Conservation (phyloP, 73 alveolate genomes). For the Paramecium bursaria region DNA sequence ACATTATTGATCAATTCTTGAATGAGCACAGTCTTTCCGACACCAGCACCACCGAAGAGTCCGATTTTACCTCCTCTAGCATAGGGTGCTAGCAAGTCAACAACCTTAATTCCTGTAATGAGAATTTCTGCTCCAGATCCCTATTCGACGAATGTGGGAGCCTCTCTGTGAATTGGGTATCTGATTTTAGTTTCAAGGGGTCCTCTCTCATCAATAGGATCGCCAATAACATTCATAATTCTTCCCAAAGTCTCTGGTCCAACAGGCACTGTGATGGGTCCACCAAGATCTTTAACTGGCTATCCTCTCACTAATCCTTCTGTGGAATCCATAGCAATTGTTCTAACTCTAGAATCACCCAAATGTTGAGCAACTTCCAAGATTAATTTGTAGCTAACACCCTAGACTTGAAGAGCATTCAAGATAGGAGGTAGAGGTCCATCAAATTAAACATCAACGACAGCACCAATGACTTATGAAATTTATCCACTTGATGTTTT, state of each 20-base stretch:
- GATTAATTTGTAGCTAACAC: conserved; percentile 86
- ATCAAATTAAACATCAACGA: conserved; percentile 97
- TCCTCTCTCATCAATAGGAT: conserved; percentile 97
- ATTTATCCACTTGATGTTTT: conserved; percentile 73
- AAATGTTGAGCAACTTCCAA: conserved; percentile 97
- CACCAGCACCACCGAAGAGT: conserved; percentile 99
- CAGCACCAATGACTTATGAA: conserved; percentile 98
- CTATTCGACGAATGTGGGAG: conserved; percentile 95
- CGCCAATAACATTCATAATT: conserved; percentile 96
- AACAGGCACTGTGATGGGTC: conserved; percentile 96
- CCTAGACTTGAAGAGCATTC: conserved; percentile 94
- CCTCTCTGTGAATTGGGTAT: conserved; percentile 95
- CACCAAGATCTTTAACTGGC: conserved; percentile 88
- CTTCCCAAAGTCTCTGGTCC: conserved; percentile 97
- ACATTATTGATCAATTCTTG: conserved; percentile 97
- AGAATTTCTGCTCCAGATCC: conserved; percentile 92
- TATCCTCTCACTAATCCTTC: conserved; percentile 97
- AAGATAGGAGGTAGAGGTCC: conserved; percentile 94
- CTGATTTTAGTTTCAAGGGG: conserved; percentile 79
- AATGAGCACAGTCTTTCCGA: conserved; percentile 98
- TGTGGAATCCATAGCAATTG: conserved; percentile 97
- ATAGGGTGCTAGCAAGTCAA: conserved; percentile 97
- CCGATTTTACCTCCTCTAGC: conserved; percentile 96
- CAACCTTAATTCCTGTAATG: conserved; percentile 95
- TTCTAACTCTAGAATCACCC: conserved; percentile 94